Base-by-base conservation (phyloP, 148 eudicot species). In the Fagopyrum esculentum region DNA sequence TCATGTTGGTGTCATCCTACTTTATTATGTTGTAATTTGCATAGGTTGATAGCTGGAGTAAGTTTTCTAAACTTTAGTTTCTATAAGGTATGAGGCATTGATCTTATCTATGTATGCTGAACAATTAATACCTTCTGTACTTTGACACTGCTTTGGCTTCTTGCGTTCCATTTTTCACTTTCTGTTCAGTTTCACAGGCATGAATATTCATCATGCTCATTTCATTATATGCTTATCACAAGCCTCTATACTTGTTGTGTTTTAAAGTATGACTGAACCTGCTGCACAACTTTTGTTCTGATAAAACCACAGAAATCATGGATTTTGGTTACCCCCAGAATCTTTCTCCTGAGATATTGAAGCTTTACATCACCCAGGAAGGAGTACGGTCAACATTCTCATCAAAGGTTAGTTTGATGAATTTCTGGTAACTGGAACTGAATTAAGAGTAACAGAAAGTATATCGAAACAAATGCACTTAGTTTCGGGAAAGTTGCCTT, bases 261-360 rank as follows among this genome's bases (percentile, higher is more conserved):
- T 63, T 12, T 12, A 64, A 45, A 35, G 17, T 40, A 64, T 35
- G 9, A 15, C 46, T 64, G 30, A 64, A 64, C 46, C 70, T 64
- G 4, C 17, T 64, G 1, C 46, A 13, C 46, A 35, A 35, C 70
- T 35, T 64, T 63, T 74, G 46, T 63, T 73, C 43, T 46, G 52
- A 35, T 35, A 73, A 77, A 74, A 82, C 77, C 81, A 78, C 91
- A 95, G 98, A 95, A 86, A 95, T 95, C 74, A 95, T 95, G 98
- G 97, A 95, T 83, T 95, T 95, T 81, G 98, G 98, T 52, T 95
- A 92, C 82, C 98, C 97, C 29, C 98, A 95, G 77, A 95, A 95
- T 87, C 97, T 95, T 70, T 89, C 97, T 22, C 90, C 98, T 6
- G 98, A 95, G 84, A 95, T 95, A 75, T 80, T 95, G 78, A 95